Evolutionary conservation across 352 stramenopile species (phyloP).

Genomic region (Halophytophthora polymorphica): DNA sequence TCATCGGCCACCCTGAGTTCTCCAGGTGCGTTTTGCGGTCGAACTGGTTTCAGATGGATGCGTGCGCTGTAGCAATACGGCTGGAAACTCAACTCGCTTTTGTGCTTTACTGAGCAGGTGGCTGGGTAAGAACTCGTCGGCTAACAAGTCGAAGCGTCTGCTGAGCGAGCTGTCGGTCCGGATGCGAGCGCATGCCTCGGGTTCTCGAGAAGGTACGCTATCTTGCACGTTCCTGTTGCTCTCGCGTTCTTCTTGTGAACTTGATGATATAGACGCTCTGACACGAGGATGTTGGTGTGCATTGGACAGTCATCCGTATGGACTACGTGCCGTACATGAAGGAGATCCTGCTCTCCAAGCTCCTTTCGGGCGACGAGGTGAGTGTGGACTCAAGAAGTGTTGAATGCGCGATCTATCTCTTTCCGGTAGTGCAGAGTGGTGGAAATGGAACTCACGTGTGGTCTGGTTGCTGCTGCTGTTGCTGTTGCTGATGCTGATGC

Average conservation of each 20-base stretch:
- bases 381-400: slow-evolving; percentile 7
- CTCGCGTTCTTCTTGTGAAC: neutral
- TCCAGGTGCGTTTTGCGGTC: slow-evolving; percentile 70
- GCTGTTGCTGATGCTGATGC: slow-evolving; percentile 2
- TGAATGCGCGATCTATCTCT: neutral
- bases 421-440: neutral
- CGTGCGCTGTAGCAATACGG: neutral
- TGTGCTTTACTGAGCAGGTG: slow-evolving; percentile 74
- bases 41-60: neutral
- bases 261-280: slow-evolving; percentile 3
- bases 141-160: slow-evolving; percentile 93
- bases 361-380: slow-evolving; percentile 74
- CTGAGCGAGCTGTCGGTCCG: slow-evolving; percentile 95
- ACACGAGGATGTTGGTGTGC: neutral
- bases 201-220: slow-evolving; percentile 72
- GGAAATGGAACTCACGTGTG: too few relatives aligned
- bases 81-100: slow-evolving; percentile 1
- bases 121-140: slow-evolving; percentile 97
- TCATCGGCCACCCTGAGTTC: slow-evolving; percentile 89
- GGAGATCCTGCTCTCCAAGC: slow-evolving; percentile 81
- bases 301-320: slow-evolving; percentile 74
- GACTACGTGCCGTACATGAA: slow-evolving; percentile 90
- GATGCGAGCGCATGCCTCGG: slow-evolving; percentile 86
- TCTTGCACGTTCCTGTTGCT: neutral
- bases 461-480: too few relatives aligned